Conservation (phyloP, 1,284 basidiomycete genomes). For the Puccinia sorghi region DNA sequence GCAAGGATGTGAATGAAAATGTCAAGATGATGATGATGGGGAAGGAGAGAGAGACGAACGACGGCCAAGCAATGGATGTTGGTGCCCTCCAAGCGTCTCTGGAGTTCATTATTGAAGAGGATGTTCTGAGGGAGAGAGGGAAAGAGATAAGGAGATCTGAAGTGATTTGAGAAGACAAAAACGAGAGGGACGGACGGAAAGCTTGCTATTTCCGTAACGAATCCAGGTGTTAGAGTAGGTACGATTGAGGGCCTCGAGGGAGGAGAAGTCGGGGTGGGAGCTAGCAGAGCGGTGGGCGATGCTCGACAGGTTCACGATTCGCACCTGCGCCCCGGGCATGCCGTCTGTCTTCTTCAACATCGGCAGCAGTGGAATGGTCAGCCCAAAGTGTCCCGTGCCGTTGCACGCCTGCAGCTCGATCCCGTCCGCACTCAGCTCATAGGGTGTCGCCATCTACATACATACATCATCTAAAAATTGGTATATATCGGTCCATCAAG, state of each 20-base stretch:
- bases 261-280: slow-evolving; percentile 20
- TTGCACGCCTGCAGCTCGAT: slow-evolving; percentile 46
- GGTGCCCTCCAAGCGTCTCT: slow-evolving; percentile 26
- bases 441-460: slow-evolving; percentile 27
- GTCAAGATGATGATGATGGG: too few species aligned
- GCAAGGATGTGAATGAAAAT: not conserved
- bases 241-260: slow-evolving; percentile 29
- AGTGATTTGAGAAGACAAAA: not conserved
- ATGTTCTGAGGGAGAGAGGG: slow-evolving; percentile 11
- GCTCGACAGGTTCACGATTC: slow-evolving; percentile 37
- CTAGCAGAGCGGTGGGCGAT: slow-evolving; percentile 1
- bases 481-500: too few species aligned
- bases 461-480: not conserved
- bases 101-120: slow-evolving; percentile 41
- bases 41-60: not conserved
- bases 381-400: slow-evolving; percentile 23
- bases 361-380: slow-evolving; percentile 20
- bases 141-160: not conserved
- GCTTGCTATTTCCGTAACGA: slow-evolving; percentile 36
- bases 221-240: slow-evolving; percentile 13
- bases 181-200: slow-evolving; percentile 20
- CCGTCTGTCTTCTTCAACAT: slow-evolving; percentile 18
- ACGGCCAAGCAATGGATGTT: slow-evolving; percentile 43
- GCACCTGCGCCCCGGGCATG: not conserved
- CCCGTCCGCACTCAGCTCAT: slow-evolving; percentile 36